These are phyloP conservation scores for Calonectria montana DNA, from an alignment of 2,329 filamentous ascomycete species.

Conservation along the genomic window DNA sequence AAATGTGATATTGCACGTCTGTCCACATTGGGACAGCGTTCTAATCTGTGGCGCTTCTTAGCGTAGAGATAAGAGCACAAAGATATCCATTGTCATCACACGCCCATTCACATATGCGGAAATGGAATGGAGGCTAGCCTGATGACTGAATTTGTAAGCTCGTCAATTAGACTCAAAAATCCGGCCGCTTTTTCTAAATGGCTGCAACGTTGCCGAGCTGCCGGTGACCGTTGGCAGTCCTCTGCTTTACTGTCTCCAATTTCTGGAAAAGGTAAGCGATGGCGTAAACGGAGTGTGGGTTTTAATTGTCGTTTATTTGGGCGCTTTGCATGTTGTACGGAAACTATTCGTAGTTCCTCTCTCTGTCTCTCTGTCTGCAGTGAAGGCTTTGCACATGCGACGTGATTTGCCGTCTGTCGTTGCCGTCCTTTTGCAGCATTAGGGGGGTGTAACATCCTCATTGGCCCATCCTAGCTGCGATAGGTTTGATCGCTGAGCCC, in stretches of 20 bases:
- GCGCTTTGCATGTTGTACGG: not conserved
- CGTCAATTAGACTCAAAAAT: conserved; percentile 5
- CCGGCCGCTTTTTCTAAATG: not conserved
- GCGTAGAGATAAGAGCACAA: conserved; percentile 35
- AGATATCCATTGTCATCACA: not conserved
- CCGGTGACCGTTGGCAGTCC: not conserved
- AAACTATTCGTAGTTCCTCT: not conserved
- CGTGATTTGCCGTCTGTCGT: not conserved
- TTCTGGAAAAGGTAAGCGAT: not conserved
- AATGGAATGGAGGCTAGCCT: not conserved
- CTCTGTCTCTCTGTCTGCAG: not conserved
- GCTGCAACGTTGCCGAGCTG: conserved; percentile 11
- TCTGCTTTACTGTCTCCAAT: not conserved
- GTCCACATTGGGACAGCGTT: conserved; percentile 1
- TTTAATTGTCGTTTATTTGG: not conserved
- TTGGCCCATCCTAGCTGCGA: not conserved
- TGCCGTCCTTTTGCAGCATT: not conserved
- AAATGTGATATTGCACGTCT: conserved; percentile 22
- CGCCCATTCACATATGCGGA: not conserved
- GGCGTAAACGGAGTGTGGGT: not conserved
- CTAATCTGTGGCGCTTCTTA: conserved; percentile 31
- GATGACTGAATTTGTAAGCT: conserved; percentile 14
- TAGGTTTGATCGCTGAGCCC: not conserved
- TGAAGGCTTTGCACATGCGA: not conserved
- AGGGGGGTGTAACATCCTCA: not conserved